Evolutionary conservation across 352 stramenopile genomes (phyloP).

Genomic region (Pythium monospermum): DNA sequence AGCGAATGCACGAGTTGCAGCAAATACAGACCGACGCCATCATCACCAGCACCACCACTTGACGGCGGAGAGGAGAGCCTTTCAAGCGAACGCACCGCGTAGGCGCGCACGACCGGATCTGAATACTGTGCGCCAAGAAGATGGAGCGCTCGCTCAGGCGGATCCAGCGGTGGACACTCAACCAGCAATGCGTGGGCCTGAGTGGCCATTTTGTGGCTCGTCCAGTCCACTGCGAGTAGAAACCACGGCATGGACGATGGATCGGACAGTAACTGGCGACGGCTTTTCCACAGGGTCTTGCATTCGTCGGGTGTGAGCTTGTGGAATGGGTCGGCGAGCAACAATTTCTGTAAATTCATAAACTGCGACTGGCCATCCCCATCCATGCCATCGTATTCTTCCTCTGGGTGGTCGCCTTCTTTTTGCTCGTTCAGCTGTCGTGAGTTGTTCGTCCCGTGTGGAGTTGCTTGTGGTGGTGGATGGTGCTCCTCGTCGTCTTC

Average conservation of each 20-base stretch:
- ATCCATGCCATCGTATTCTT: background rate
- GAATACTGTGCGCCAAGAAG: conserved; percentile 7
- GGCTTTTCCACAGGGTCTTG: conserved; percentile 13
- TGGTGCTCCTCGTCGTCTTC: no score
- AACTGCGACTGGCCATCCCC: background rate
- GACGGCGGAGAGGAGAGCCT: background rate
- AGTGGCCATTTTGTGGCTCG: conserved; percentile 18
- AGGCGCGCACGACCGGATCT: conserved; percentile 17
- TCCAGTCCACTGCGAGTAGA: conserved; percentile 43
- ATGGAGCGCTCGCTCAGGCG: conserved; percentile 14
- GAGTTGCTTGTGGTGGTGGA: no score
- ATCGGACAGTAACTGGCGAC: conserved; percentile 16
- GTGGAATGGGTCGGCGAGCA: conserved; percentile 24
- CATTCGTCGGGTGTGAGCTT: conserved; percentile 15
- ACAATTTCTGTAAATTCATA: background rate
- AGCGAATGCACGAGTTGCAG: conserved; percentile 29
- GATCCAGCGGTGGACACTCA: conserved; percentile 19
- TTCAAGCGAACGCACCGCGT: conserved; percentile 15
- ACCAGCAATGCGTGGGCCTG: conserved; percentile 39
- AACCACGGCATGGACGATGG: conserved; percentile 34
- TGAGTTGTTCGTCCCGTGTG: no score
- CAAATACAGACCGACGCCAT: conserved; percentile 17
- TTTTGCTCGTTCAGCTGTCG: no score
- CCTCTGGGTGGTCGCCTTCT: no score
- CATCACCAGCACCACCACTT: no score